Evolutionary conservation across 1,284 basidiomycete genomes (phyloP).

Genomic region (Irpex sp.): DNA sequence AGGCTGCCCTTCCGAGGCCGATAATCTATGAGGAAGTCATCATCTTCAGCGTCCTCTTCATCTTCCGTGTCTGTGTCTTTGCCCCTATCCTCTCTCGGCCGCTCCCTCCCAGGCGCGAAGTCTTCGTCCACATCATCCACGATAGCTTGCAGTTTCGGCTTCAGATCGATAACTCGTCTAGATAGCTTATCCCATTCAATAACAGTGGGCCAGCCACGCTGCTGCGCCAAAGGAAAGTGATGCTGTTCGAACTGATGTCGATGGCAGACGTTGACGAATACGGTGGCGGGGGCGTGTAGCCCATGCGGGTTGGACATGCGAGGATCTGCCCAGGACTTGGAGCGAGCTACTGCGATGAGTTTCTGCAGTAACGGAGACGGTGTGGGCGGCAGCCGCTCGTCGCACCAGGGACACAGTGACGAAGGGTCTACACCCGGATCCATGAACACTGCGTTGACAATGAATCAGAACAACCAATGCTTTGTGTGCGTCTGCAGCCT

Average conservation of each 20-base stretch:
- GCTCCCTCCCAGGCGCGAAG: conserved; percentile 22
- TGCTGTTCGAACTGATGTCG: conserved; percentile 70
- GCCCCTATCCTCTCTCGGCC: conserved; percentile 15
- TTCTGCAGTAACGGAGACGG: conserved; percentile 55
- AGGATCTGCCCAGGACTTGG: conserved; percentile 51
- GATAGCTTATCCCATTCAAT: conserved; percentile 60
- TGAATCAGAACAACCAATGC: no score
- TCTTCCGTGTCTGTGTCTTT: neutral
- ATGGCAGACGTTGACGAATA: conserved; percentile 65
- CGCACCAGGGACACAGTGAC: conserved; percentile 74
- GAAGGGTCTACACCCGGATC: conserved; percentile 48
- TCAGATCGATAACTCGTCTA: conserved; percentile 45
- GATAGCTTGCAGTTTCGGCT: conserved; percentile 39
- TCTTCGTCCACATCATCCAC: conserved; percentile 40
- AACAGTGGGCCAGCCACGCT: conserved; percentile 65
- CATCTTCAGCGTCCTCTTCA: conserved; percentile 14
- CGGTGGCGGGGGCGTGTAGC: conserved; percentile 53
- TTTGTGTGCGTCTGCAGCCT: no score
- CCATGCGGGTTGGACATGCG: conserved; percentile 67
- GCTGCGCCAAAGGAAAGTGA: conserved; percentile 61
- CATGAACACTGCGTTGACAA: no score
- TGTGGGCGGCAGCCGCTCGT: conserved; percentile 53
- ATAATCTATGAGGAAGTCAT: conserved; percentile 8
- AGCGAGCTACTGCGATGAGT: conserved; percentile 44
- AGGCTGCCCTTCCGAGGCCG: conserved; percentile 45